Percentiles rank a stretch among this genome's conserved stretches.
phyloP scores from a whole-genome alignment of 2,329 filamentous ascomycete species.

The Beauveria sp. region DNA sequence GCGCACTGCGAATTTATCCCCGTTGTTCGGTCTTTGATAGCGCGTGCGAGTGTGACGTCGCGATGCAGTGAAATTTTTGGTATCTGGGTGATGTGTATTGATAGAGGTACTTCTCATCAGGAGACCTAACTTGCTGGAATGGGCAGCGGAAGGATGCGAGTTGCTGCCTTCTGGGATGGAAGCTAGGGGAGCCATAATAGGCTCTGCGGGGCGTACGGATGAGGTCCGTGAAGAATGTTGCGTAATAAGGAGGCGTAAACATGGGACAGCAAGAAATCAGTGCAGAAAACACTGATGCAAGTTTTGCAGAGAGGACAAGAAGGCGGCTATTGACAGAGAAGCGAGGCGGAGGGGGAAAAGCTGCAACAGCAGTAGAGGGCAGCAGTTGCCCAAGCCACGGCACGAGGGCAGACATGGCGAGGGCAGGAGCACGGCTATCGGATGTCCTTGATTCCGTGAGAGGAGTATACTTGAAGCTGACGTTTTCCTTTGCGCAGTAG shows the following conservation, averaged over 20 bases:
- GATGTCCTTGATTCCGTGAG: constrained; percentile 73
- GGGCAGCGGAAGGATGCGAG: constrained; percentile 15
- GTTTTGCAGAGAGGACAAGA: not conserved
- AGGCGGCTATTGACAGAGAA: not conserved
- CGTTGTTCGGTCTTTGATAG: constrained; percentile 6
- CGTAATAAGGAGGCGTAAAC: constrained; percentile 10
- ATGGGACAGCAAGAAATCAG: constrained; percentile 10
- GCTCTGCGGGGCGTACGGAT: not conserved
- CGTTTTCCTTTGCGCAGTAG: constrained; percentile 72
- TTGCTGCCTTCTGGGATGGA: constrained; percentile 21
- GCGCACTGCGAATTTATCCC: not conserved
- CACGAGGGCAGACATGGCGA: not conserved
- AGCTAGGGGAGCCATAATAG: constrained; percentile 23
- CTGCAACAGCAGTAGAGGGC: not conserved
- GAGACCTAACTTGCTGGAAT: constrained; percentile 11
- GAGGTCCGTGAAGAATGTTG: constrained; percentile 13
- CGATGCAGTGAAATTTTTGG: constrained; percentile 21
- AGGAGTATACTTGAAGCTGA: constrained; percentile 76
- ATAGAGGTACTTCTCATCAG: constrained; percentile 13
- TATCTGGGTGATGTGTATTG: constrained; percentile 17
- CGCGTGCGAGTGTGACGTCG: constrained; percentile 19
- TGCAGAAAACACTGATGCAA: not conserved
- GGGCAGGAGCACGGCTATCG: constrained; percentile 23
- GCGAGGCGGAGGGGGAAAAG: not conserved
- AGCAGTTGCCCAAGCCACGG: constrained; percentile 1